Conservation (phyloP, 2,329 filamentous ascomycete genomes). For the Boeremia exigua region DNA sequence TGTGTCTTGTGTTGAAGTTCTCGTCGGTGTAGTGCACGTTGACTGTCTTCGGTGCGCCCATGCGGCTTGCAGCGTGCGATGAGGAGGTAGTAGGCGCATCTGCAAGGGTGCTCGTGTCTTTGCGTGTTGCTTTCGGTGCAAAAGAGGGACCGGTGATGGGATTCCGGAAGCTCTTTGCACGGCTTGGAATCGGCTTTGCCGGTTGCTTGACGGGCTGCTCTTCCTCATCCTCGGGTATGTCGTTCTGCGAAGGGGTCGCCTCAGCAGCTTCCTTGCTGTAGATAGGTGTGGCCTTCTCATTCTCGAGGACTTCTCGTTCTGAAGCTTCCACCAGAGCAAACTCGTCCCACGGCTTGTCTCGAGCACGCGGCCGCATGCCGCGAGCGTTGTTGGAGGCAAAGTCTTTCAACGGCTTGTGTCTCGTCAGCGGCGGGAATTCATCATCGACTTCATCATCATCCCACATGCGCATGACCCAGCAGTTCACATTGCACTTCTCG, state of each 20-base stretch:
- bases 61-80: conserved; percentile 59
- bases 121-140: conserved; percentile 53
- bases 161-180: conserved; percentile 55
- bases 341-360: conserved; percentile 80
- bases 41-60: conserved; percentile 73
- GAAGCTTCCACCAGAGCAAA: conserved; percentile 80
- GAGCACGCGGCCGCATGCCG: conserved; percentile 67
- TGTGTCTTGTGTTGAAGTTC: conserved; percentile 71
- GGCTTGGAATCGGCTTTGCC: conserved; percentile 35
- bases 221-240: conserved; percentile 30
- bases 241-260: conserved; percentile 36
- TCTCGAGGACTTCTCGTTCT: conserved; percentile 70
- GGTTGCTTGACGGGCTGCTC: conserved; percentile 23
- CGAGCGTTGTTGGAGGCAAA: conserved; percentile 82
- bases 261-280: conserved; percentile 62
- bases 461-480: conserved; percentile 83
- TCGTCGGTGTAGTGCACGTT: conserved; percentile 75
- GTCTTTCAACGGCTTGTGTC: conserved; percentile 74
- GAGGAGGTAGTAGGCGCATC: conserved; percentile 52
- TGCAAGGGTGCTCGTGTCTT: conserved; percentile 52
- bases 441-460: conserved; percentile 85
- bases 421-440: conserved; percentile 79
- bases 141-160: conserved; percentile 59
- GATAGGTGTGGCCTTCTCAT: conserved; percentile 71
- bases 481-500: conserved; percentile 77